Base-by-base conservation (phyloP, 306 rosid genomes). In the Gynostemma pentaphyllum region DNA sequence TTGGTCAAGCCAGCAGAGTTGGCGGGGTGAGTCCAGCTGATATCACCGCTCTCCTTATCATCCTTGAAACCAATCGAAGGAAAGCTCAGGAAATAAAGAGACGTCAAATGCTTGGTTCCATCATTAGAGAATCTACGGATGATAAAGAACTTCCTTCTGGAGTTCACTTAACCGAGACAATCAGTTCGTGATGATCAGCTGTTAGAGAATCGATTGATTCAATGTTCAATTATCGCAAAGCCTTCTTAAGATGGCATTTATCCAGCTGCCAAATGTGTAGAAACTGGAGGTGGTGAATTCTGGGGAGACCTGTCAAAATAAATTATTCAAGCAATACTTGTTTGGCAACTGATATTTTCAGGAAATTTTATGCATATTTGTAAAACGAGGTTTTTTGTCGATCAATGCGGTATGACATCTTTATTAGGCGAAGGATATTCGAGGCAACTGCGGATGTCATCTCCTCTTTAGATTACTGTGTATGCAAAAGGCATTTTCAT, bases 21-120 rank as follows among this genome's bases (percentile, higher is more conserved):
- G 98, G 98, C 26, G 98, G 98, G 73, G 98, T 92, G 76, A 92
- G 86, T 81, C 96, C 98, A 30, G 96, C 96, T 12, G 98, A 92
- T 73, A 81, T 88, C 42, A 92, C 96, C 9, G 94, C 95, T 68
- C 94, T 92, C 42, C 89, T 88, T 50, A 84, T 88, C 68, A 84
- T 82, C 76, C 90, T 92, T 3, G 98, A 92, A 72, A 36, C 90
- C 74, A 82, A 75, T 54, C 44, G 87, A 53, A 92, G 95, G 72
- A 86, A 66, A 76, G 84, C 81, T 73, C 85, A 79, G 30, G 88
- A 79, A 60, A 84, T 72, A 70, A 81, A 61, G 75, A 81, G 76
- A 75, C 81, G 68, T 62, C 70, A 84, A 70, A 83, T 78, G 74
- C 70, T 82, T 64, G 79, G 68, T 67, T 77, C 82, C 51, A 46